These are phyloP conservation scores for Xerocomus brunneocitrinus DNA, from an alignment of 768 basidiomycete species.

Conservation along the genomic window DNA sequence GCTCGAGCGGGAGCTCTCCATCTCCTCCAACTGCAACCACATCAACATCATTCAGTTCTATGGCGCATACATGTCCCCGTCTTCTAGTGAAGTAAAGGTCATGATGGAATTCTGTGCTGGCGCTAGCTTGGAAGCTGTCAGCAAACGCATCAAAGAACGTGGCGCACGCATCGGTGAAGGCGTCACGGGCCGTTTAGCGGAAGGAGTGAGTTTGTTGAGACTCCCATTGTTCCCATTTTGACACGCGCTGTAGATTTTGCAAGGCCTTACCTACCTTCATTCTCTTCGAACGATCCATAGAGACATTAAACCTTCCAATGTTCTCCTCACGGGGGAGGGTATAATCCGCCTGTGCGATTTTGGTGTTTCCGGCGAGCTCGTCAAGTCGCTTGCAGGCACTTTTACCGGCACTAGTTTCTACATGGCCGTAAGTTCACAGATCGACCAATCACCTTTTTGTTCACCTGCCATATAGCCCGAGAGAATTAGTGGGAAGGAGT, in stretches of 20 bases:
- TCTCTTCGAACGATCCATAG: constrained; percentile 90
- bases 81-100: constrained; percentile 89
- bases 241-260: constrained; percentile 54
- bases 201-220: constrained; percentile 61
- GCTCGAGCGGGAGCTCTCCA: constrained; percentile 86
- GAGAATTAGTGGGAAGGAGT: constrained; percentile 86
- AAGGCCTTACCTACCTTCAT: constrained; percentile 93
- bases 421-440: constrained; percentile 79
- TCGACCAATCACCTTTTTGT: background rate
- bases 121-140: constrained; percentile 84
- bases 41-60: constrained; percentile 88
- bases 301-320: constrained; percentile 92
- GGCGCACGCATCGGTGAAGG: constrained; percentile 79
- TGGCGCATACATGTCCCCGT: constrained; percentile 86
- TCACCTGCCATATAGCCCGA: constrained; percentile 61
- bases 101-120: constrained; percentile 90
- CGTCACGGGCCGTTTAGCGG: constrained; percentile 87
- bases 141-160: constrained; percentile 75
- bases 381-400: constrained; percentile 87
- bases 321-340: constrained; percentile 85
- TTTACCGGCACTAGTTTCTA: constrained; percentile 98
- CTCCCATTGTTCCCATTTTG: background rate
- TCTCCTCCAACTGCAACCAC: constrained; percentile 81
- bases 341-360: constrained; percentile 93
- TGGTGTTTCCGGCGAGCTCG: constrained; percentile 94